Percentiles rank a stretch among this genome's conserved stretches.
phyloP scores from a whole-genome alignment of 1,284 basidiomycete species.

The Apiotrichum gracile region DNA sequence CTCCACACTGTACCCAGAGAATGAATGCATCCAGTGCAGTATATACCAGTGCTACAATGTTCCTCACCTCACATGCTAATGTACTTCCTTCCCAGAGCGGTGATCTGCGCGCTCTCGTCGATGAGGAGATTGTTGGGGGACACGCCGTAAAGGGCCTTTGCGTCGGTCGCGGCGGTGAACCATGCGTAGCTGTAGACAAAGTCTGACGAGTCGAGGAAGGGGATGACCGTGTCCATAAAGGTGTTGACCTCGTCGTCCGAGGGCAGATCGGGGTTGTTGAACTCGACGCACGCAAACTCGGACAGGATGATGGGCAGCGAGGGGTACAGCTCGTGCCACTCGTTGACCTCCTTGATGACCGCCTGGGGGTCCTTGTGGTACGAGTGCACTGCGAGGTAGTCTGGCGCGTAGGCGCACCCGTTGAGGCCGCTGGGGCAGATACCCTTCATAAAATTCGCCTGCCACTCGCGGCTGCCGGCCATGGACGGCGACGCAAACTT shows the following conservation, averaged over 20 bases:
- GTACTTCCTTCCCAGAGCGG: background rate
- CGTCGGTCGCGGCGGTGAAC: background rate
- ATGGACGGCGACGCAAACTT: conserved; percentile 29
- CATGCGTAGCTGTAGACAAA: conserved; percentile 11
- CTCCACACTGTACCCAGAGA: too few species aligned
- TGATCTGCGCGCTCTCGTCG: background rate
- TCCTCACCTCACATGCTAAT: background rate
- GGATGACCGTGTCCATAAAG: conserved; percentile 23
- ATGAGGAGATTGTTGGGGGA: conserved; percentile 19
- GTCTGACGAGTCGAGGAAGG: conserved; percentile 23
- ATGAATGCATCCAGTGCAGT: background rate
- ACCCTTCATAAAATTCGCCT: conserved; percentile 8
- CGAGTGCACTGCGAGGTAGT: conserved; percentile 32
- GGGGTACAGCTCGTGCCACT: conserved; percentile 7
- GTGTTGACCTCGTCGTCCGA: conserved; percentile 33
- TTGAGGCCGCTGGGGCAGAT: conserved; percentile 16
- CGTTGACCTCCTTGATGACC: conserved; percentile 22
- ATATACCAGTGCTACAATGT: background rate
- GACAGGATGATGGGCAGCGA: conserved; percentile 31
- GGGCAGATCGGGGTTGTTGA: conserved; percentile 3
- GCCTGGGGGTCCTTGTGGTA: conserved; percentile 35
- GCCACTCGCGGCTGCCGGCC: conserved; percentile 24
- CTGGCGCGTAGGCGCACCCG: conserved; percentile 18
- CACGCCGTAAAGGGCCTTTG: conserved; percentile 19
- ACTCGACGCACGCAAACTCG: conserved; percentile 23